Conservation (phyloP, 2,329 filamentous ascomycete genomes). For the Trichophyton equinum region DNA sequence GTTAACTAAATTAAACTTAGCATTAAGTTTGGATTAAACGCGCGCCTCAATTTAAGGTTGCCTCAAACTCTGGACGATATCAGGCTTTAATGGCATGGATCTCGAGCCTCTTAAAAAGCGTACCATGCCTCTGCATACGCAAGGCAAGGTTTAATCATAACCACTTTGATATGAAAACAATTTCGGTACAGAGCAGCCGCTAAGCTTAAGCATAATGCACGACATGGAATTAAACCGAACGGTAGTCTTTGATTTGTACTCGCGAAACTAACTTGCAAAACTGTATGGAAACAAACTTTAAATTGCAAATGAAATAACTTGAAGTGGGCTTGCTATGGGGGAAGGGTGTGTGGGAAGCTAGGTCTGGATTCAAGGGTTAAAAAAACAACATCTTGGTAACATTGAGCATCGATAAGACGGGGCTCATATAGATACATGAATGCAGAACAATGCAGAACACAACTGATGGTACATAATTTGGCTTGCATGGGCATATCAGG, state of each 20-base stretch:
- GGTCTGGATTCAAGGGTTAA: conserved; percentile 4
- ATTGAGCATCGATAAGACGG: not conserved
- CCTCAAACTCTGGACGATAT: not conserved
- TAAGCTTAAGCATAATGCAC: not conserved
- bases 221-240: not conserved
- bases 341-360: not conserved
- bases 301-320: not conserved
- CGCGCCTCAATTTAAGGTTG: conserved; percentile 2
- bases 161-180: not conserved
- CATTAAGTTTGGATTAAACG: not conserved
- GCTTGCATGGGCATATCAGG: conserved; percentile 4
- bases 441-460: conserved; percentile 6
- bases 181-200: not conserved
- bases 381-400: not conserved
- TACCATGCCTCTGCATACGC: not conserved
- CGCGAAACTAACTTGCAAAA: conserved; percentile 1
- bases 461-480: conserved; percentile 7
- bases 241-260: not conserved
- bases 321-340: not conserved
- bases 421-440: conserved; percentile 10
- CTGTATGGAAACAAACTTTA: not conserved
- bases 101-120: not conserved
- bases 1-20: not conserved
- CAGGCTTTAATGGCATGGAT: not conserved
- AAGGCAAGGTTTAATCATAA: not conserved